A percentile compares a stretch with the other conserved stretches of the same genome.
phyloP scores from a whole-genome alignment of 2,329 filamentous ascomycete genomes.

The Talaromyces verruculosus region DNA sequence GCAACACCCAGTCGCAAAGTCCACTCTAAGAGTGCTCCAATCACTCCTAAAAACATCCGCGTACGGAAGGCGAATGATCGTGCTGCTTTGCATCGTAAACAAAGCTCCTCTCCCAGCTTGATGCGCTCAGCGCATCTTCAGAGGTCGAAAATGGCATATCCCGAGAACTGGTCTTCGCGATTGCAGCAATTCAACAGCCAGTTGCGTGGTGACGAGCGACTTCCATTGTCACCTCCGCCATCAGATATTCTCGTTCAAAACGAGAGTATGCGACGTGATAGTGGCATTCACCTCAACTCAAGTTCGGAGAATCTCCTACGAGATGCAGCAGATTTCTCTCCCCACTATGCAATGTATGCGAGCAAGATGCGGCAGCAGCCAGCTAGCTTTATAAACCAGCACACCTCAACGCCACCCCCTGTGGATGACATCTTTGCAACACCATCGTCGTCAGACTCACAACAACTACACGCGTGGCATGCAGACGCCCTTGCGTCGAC shows the following conservation, averaged over 20 bases:
- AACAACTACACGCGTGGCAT: slow-evolving; percentile 44
- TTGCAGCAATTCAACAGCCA: slow-evolving; percentile 52
- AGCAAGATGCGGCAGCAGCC: slow-evolving; percentile 35
- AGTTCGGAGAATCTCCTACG: slow-evolving; percentile 24
- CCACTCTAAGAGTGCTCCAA: slow-evolving; percentile 37
- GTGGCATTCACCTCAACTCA: slow-evolving; percentile 29
- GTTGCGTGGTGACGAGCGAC: slow-evolving; percentile 46
- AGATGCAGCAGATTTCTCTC: slow-evolving; percentile 39
- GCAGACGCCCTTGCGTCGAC: slow-evolving; percentile 39
- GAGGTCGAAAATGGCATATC: slow-evolving; percentile 44
- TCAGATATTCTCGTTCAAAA: slow-evolving; percentile 45
- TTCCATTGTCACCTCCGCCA: slow-evolving; percentile 48
- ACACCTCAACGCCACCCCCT: slow-evolving; percentile 38
- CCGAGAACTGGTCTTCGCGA: slow-evolving; percentile 54
- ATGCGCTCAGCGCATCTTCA: slow-evolving; percentile 54
- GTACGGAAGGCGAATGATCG: slow-evolving; percentile 45
- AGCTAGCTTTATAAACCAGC: slow-evolving; percentile 32
- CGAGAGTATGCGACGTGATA: slow-evolving; percentile 37
- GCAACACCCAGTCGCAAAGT: slow-evolving; percentile 39
- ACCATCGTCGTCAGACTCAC: slow-evolving; percentile 40
- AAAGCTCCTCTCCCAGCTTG: slow-evolving; percentile 52
- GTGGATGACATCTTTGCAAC: slow-evolving; percentile 42
- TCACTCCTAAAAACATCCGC: slow-evolving; percentile 41
- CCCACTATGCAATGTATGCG: slow-evolving; percentile 38
- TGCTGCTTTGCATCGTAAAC: slow-evolving; percentile 42